Evolutionary conservation across 139 green algal species (phyloP), one percentile per base, ranked within the genome.

Genomic region (Asterochloris sp.): DNA sequence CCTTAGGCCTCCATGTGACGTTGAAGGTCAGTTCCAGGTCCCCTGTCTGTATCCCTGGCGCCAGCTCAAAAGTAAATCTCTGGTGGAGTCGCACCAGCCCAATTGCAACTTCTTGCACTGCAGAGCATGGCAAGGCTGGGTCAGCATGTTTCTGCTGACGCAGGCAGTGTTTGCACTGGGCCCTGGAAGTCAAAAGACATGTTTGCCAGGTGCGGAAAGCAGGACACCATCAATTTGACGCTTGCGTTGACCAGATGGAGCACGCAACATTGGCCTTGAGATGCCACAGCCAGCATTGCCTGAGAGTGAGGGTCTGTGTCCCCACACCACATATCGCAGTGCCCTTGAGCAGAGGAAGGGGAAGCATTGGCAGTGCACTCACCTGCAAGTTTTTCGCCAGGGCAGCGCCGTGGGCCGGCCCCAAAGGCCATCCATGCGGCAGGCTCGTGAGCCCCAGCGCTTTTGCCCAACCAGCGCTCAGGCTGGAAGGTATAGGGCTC

Each of bases 371-470:
- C 38, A 54, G 23, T 38, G 12, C 23, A 54, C 77, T 73, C 38
- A 82, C 77, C 13, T 82, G 85, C 85, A 28, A 87, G 85, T 23
- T 81, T 85, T 19, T 38, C 81, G 71, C 85, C 85, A 27, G 88
- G 88, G 78, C 85, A 89, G 71, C 78, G 84, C 62, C 85, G 80
- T 16, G 85, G 82, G 13, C 85, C 85, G n/a, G 82, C 28, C 0
- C 85, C 85, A 80, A 89, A 89, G 47, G 85, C 77, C 26, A 87
- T 81, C 68, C 78, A 89, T n/a, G 85, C 85, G n/a, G 69, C 76
- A 24, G 82, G 82, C 74, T 85, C 64, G 17, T 66, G 74, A 60
- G 47, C 12, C 11, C 75, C 75, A 28, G 24, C 60, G 11, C 21
- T 79, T 13, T 64, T 28, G 23, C 84, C 83, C 62, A 89, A 11